Evolutionary conservation across 352 stramenopile genomes (phyloP).

Genomic region (Pythium aquatile): DNA sequence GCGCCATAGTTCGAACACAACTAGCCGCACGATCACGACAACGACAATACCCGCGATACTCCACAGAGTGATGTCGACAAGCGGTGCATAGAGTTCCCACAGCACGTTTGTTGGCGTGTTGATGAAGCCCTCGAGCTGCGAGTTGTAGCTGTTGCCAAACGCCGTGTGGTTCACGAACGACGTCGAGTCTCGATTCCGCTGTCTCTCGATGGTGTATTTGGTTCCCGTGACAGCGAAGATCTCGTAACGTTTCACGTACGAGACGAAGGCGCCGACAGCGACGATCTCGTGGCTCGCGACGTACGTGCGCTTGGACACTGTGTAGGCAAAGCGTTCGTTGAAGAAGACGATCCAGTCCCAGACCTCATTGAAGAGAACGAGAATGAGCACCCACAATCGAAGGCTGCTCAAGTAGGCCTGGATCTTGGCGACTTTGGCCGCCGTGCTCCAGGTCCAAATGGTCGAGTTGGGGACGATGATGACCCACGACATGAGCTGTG

Average conservation of each 20-base stretch:
- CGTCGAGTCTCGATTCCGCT: conserved; percentile 8
- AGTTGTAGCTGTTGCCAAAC: conserved; percentile 17
- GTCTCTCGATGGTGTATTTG: conserved; percentile 16
- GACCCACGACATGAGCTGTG: conserved; percentile 22
- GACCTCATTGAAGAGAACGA: conserved; percentile 14
- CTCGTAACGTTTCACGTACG: conserved; percentile 5
- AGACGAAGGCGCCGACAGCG: conserved; percentile 11
- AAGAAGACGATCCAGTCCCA: conserved; percentile 18
- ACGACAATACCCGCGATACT: conserved; percentile 7
- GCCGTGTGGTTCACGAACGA: conserved; percentile 17
- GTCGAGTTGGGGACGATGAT: conserved; percentile 24
- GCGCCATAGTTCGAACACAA: background rate
- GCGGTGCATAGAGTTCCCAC: conserved; percentile 13
- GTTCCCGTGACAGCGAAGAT: conserved; percentile 13
- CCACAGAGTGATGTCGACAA: conserved; percentile 13
- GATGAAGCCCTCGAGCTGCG: conserved; percentile 7
- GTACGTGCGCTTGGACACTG: conserved; percentile 15
- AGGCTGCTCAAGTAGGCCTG: conserved; percentile 19
- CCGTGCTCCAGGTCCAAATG: conserved; percentile 21
- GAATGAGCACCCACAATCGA: conserved; percentile 18
- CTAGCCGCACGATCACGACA: conserved; percentile 1
- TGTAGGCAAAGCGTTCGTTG: conserved; percentile 17
- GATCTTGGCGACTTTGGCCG: conserved; percentile 12
- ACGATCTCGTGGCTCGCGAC: conserved; percentile 16
- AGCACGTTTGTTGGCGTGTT: conserved; percentile 9